A percentile compares a stretch with the other conserved stretches of the same genome.
phyloP scores from a whole-genome alignment of 1,139 yeast species.

The Taphrina populina region DNA sequence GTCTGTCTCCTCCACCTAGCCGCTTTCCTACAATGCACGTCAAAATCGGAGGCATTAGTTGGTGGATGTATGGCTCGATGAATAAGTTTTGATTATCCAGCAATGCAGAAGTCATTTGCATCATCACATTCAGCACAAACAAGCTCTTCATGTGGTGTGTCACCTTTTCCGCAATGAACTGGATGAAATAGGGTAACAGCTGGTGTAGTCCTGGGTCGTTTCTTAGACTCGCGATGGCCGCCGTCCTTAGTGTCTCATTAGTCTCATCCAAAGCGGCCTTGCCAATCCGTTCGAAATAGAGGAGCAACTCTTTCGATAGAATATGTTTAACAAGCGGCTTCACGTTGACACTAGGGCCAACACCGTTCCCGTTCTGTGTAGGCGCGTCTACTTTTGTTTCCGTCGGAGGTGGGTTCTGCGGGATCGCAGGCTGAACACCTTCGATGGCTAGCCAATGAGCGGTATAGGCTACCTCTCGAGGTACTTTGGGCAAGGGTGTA shows the following conservation, averaged over 20 bases:
- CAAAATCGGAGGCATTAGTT: slow-evolving; percentile 90
- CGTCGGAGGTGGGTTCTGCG: slow-evolving; percentile 87
- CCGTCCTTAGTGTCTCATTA: slow-evolving; percentile 54
- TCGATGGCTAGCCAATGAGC: slow-evolving; percentile 99
- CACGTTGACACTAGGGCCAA: slow-evolving; percentile 43
- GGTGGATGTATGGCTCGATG: slow-evolving; percentile 90
- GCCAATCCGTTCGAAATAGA: slow-evolving; percentile 87
- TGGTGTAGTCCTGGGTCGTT: slow-evolving; percentile 97
- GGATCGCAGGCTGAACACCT: slow-evolving; percentile 97
- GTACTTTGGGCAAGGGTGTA: slow-evolving; percentile 92
- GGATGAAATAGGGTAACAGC: slow-evolving; percentile 91
- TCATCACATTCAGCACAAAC: slow-evolving; percentile 75
- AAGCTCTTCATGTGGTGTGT: slow-evolving; percentile 80
- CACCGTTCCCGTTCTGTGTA: slow-evolving; percentile 45
- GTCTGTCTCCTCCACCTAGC: slow-evolving; percentile 57
- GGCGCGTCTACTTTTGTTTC: slow-evolving; percentile 50
- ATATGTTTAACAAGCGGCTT: slow-evolving; percentile 97
- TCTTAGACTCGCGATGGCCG: slow-evolving; percentile 79
- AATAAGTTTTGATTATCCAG: slow-evolving; percentile 82
- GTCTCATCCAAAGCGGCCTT: slow-evolving; percentile 68
- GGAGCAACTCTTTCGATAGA: slow-evolving; percentile 85
- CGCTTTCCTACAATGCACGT: slow-evolving; percentile 86
- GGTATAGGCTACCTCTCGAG: slow-evolving; percentile 71
- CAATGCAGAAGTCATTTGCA: slow-evolving; percentile 83
- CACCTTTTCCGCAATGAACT: slow-evolving; percentile 92